Percentiles rank a stretch among this genome's conserved stretches.
phyloP scores from a whole-genome alignment of 352 stramenopile species.

The Phytophthora idaei region DNA sequence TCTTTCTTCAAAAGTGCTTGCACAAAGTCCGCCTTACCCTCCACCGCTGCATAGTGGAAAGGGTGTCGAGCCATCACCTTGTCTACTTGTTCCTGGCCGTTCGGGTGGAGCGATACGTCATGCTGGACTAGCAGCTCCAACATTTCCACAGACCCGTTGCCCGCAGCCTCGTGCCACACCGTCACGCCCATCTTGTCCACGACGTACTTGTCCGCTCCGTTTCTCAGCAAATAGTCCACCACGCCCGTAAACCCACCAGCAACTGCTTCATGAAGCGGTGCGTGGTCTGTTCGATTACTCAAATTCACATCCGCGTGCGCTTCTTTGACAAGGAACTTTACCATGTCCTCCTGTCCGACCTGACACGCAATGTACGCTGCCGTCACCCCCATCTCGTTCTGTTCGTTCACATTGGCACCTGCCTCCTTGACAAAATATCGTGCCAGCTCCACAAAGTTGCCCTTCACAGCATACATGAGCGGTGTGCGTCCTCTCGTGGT shows the following conservation, averaged over 20 bases:
- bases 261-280: conserved; percentile 71
- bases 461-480: conserved; percentile 80
- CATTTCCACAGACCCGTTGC: conserved; percentile 60
- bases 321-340: conserved; percentile 48
- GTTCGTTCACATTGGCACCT: conserved; percentile 64
- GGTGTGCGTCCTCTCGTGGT: conserved; percentile 76
- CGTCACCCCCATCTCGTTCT: conserved; percentile 86
- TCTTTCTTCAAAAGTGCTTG: conserved; percentile 51
- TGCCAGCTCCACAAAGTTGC: conserved; percentile 56
- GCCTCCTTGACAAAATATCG: conserved; percentile 53
- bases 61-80: conserved; percentile 82
- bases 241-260: conserved; percentile 54
- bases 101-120: conserved; percentile 49
- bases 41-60: conserved; percentile 83
- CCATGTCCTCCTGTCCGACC: conserved; percentile 54
- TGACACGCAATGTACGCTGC: conserved; percentile 71
- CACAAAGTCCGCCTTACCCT: conserved; percentile 66
- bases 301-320: conserved; percentile 61
- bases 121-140: conserved; percentile 64
- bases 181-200: conserved; percentile 83
- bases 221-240: conserved; percentile 55
- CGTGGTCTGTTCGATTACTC: conserved; percentile 66
- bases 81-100: conserved; percentile 58
- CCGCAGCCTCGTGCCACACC: conserved; percentile 80
- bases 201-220: conserved; percentile 66